These are phyloP conservation scores for Kodamaea ohmeri DNA, from an alignment of 1,139 yeast species.

Conservation along the genomic window DNA sequence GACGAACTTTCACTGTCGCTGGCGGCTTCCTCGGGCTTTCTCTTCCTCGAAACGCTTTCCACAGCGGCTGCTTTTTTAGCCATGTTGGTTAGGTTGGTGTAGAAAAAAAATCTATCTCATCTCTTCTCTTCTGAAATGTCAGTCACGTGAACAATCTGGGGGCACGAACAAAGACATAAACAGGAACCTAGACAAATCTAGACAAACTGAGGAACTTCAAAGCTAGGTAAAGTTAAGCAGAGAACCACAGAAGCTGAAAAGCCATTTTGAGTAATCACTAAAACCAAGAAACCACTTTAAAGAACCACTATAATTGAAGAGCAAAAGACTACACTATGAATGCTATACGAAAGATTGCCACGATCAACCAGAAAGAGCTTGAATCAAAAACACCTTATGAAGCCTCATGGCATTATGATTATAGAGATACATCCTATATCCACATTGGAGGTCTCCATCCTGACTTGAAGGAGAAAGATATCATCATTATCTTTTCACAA, in stretches of 20 bases:
- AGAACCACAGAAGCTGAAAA: no score
- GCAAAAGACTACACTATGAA: slow-evolving; percentile 28
- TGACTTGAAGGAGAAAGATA: slow-evolving; percentile 68
- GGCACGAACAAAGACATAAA: no score
- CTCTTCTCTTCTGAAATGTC: slow-evolving; percentile 6
- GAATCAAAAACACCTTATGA: slow-evolving; percentile 53
- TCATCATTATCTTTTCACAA: slow-evolving; percentile 79
- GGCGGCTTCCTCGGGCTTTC: slow-evolving; percentile 19
- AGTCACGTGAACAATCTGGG: slow-evolving; percentile 9
- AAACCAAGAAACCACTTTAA: no score
- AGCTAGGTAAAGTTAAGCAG: no score
- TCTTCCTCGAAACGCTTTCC: slow-evolving; percentile 14
- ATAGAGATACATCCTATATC: slow-evolving; percentile 57
- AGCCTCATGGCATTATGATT: slow-evolving; percentile 91
- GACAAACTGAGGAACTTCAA: no score
- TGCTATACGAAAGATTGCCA: slow-evolving; percentile 49
- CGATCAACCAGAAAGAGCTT: slow-evolving; percentile 67
- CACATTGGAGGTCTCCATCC: slow-evolving; percentile 71
- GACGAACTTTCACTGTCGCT: slow-evolving; percentile 20
- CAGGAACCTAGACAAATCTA: slow-evolving; percentile 1
- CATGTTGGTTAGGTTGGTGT: slow-evolving; percentile 8
- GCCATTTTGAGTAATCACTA: no score
- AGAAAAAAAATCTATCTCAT: slow-evolving; percentile 12
- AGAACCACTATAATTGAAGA: not conserved
- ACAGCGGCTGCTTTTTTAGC: slow-evolving; percentile 11